Base-by-base conservation (phyloP, 352 stramenopile genomes). In the Pythium aristosporum region DNA sequence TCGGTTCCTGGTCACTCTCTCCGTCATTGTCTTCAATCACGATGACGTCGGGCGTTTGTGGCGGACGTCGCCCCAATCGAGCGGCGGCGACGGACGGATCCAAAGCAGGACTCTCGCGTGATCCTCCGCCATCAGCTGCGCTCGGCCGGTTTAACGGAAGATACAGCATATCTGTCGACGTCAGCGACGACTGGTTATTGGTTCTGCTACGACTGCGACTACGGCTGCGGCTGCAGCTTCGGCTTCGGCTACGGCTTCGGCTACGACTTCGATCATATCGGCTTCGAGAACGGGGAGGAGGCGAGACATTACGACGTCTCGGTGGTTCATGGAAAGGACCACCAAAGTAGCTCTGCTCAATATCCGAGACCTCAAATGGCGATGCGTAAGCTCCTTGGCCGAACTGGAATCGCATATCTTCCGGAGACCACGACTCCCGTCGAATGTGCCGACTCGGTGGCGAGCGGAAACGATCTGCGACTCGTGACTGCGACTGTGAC, bases 11-110 rank as follows among this genome's bases (percentile, higher is more conserved):
- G 7, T 65, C 57, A 0, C 48, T 64, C 5, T 78, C 64, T 20
- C 79, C 75, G 7, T 85, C 78, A 16, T 85, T 75, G 10, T 87
- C 78, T 72, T 90, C 80, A 72, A 90, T 90, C 30, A 90, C 72
- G 50, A 90, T 90, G 47, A 90, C 71, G 47, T 90, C 78, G 18
- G 66, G 63, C 6, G 54, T 36, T 16, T 55, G 49, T 18, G 28
- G 30, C 2, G 28, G 67, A 34, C 55, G 55, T 1, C 32, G 51
- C 13, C 16, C 34, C 2, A 50, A 12, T 50, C 23, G 34, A 15
- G 44, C 8, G 18, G 18, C 39, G 11, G 20, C 12, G 34, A 42
- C 18, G 39, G 39, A 46, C 16, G 39, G 39, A 46, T 46, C 18
- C 18, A 46, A 20, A 46, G 39, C 13, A 16, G 44, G 44, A 50